Base-by-base conservation (phyloP, 2,329 filamentous ascomycete genomes). In the Fusarium penzigii region DNA sequence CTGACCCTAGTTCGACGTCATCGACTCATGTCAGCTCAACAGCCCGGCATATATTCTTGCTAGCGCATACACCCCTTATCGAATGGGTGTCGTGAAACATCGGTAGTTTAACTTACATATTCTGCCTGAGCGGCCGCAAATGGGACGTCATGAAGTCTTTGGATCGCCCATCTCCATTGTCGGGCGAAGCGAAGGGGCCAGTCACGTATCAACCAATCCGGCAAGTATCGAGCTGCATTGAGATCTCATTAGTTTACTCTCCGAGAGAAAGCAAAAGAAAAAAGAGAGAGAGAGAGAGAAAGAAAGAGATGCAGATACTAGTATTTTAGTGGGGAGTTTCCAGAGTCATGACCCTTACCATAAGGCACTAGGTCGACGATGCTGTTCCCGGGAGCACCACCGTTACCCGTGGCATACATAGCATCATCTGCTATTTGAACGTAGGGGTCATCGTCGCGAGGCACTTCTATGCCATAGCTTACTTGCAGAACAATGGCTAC, bases 331-430 rank as follows among this genome's bases (percentile, higher is more conserved):
- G 20, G 20, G 7, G 20, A 25, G 20, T 7, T 25, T 25, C 20
- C 20, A 25, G 20, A 25, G 7, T 25, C 20, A 25, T 25, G 7
- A 25, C 7, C 7, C 60, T 49, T 61, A 70, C 67, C 65, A 13
- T 57, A 44, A 3, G 78, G 78, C 44, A 79, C 73, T 46, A 78
- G 64, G 56, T 81, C 78, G 40, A 79, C 72, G 17, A 79, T 57
- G 42, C 65, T 68, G 51, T 65, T 63, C 17, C 63, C 66, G 9
- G 65, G 66, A 38, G 66, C 62, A 34, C 66, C 66, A 13, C 66
- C 66, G 34, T 68, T 68, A 2, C 66, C 59, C 17, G 66, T 68
- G 25, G 65, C 65, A 46, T 68, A 61, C 61, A 68, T 66, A 17
- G 66, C 66, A 41, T 68, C 62, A 44, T 67, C 61, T 42, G 66